Percentiles rank a stretch among this genome's conserved stretches.
Evolutionary conservation across 139 green algal species (phyloP).

Genomic region (Closterium sp.): DNA sequence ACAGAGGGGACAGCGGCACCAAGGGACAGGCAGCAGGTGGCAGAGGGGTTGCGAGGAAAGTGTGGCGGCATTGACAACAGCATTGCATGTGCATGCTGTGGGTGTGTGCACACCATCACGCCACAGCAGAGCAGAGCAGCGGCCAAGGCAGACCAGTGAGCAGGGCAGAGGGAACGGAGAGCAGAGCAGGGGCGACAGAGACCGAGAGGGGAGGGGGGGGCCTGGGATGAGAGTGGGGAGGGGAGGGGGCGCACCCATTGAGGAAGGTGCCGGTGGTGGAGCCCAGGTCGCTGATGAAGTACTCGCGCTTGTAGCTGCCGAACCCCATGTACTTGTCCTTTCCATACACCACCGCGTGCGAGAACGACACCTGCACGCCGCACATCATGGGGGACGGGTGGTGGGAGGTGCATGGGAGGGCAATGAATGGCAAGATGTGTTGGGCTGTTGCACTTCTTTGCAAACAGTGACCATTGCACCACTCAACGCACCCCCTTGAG

Average conservation of each 20-base stretch:
- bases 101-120: not conserved
- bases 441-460: too few species aligned
- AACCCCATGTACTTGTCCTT: not conserved
- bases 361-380: not conserved
- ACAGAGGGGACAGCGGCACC: too few species aligned
- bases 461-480: too few species aligned
- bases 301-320: not conserved
- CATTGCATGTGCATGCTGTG: not conserved
- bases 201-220: too few species aligned
- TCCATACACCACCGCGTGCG: not conserved
- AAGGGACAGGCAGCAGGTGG: not conserved
- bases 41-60: not conserved
- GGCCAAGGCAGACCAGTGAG: too few species aligned
- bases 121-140: too few species aligned
- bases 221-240: too few species aligned
- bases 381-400: too few species aligned
- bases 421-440: not conserved
- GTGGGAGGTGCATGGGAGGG: not conserved
- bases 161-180: too few species aligned
- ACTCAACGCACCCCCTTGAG: too few species aligned
- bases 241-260: not conserved
- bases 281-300: not conserved
- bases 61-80: not conserved
- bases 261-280: not conserved
- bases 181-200: too few species aligned